These are phyloP conservation scores for Coniochaeta sp. DNA, from an alignment of 2,329 filamentous ascomycete species.

Conservation along the genomic window DNA sequence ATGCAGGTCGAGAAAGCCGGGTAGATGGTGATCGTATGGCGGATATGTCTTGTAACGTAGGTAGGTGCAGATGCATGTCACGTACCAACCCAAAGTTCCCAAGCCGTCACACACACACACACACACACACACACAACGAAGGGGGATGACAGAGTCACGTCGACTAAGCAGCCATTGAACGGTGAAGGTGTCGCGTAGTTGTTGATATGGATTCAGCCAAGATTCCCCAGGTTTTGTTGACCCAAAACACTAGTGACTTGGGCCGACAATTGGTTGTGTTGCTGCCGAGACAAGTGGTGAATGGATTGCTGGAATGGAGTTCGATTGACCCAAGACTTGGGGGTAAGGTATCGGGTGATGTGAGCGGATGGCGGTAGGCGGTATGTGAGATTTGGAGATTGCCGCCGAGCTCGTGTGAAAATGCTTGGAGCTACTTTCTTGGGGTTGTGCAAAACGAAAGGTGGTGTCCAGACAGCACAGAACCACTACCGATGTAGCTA, in stretches of 20 bases:
- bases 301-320: background rate
- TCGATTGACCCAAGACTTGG: background rate
- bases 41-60: background rate
- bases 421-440: no score
- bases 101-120: no score
- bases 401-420: no score
- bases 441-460: background rate
- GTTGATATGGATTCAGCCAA: background rate
- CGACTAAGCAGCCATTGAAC: slow-evolving; percentile 4
- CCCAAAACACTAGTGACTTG: slow-evolving; percentile 1
- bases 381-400: background rate
- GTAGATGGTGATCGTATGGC: background rate
- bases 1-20: background rate
- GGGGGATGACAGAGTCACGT: slow-evolving; percentile 2
- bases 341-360: no score
- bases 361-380: no score
- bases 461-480: background rate
- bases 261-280: background rate
- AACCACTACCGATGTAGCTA: background rate
- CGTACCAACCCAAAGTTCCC: background rate
- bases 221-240: background rate
- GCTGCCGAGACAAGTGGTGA: background rate
- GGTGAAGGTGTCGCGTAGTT: background rate
- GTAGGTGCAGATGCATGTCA: background rate
- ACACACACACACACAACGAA: no score